phyloP scores from a whole-genome alignment of 176 grass and related monocot species.

The Phyllostachys edulis region DNA sequence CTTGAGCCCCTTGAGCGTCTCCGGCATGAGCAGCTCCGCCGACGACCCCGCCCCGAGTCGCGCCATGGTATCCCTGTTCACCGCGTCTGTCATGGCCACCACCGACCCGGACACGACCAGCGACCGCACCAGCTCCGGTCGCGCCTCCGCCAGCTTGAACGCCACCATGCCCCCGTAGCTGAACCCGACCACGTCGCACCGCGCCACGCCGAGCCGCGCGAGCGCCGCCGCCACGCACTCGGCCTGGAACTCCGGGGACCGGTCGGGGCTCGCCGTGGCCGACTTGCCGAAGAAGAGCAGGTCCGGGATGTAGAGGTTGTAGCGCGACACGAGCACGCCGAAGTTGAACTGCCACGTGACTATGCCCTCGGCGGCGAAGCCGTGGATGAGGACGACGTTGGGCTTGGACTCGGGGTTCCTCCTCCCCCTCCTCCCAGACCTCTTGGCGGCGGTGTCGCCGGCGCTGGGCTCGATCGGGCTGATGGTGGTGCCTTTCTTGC shows the following conservation, averaged over 20 bases:
- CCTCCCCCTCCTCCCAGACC: background rate
- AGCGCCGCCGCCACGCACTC: conserved; percentile 61
- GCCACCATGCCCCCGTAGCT: conserved; percentile 98
- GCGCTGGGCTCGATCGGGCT: conserved; percentile 24
- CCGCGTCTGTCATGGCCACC: conserved; percentile 82
- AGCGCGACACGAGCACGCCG: conserved; percentile 66
- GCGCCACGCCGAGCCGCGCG: conserved; percentile 55
- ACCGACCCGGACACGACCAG: conserved; percentile 75
- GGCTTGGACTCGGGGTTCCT: conserved; percentile 45
- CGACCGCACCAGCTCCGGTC: conserved; percentile 67
- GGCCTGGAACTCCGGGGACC: conserved; percentile 86
- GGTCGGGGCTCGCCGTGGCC: conserved; percentile 41
- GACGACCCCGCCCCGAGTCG: conserved; percentile 57
- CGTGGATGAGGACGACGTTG: conserved; percentile 75
- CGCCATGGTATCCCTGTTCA: conserved; percentile 60
- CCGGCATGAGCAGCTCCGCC: conserved; percentile 76
- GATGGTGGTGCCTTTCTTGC: conserved; percentile 47
- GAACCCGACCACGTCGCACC: conserved; percentile 84
- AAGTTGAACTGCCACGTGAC: conserved; percentile 98
- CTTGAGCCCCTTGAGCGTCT: conserved; percentile 76
- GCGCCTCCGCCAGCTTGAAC: conserved; percentile 84
- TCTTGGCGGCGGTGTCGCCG: background rate
- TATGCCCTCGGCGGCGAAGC: conserved; percentile 86
- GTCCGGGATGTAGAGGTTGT: conserved; percentile 92
- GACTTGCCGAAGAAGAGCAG: conserved; percentile 84